Conservation (phyloP, 345 rosid species). For the Trapa incisa region DNA sequence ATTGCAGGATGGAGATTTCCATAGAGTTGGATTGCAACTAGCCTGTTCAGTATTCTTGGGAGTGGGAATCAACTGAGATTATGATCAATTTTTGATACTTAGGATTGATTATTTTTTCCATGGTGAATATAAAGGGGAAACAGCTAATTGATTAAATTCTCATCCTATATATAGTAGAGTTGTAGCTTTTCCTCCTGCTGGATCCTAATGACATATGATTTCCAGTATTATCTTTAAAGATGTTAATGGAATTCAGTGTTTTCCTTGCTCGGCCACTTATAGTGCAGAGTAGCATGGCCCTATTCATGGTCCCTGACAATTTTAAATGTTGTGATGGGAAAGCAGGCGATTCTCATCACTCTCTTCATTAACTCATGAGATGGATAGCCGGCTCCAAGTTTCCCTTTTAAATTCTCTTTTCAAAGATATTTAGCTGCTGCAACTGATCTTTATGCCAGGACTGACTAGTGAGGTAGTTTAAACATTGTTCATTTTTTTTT, state of each 20-base stretch:
- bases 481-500: neutral
- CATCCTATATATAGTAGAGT: neutral
- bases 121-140: neutral
- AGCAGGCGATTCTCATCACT: too few relatives aligned
- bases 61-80: neutral
- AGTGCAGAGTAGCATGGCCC: too few relatives aligned
- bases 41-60: neutral
- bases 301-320: too few relatives aligned
- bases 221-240: neutral
- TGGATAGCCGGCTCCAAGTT: too few relatives aligned
- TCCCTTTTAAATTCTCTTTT: too few relatives aligned
- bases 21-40: neutral
- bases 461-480: too few relatives aligned
- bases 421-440: too few relatives aligned
- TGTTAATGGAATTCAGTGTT: too few relatives aligned
- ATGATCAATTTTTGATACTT: neutral
- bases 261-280: too few relatives aligned
- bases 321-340: too few relatives aligned
- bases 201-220: neutral
- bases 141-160: neutral
- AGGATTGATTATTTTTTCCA: neutral
- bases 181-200: neutral
- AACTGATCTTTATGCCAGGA: too few relatives aligned
- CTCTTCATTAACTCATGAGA: too few relatives aligned
- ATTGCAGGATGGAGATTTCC: neutral